Evolutionary conservation across 2,329 filamentous ascomycete genomes (phyloP).

Genomic region (Chlorencoelia australis): DNA sequence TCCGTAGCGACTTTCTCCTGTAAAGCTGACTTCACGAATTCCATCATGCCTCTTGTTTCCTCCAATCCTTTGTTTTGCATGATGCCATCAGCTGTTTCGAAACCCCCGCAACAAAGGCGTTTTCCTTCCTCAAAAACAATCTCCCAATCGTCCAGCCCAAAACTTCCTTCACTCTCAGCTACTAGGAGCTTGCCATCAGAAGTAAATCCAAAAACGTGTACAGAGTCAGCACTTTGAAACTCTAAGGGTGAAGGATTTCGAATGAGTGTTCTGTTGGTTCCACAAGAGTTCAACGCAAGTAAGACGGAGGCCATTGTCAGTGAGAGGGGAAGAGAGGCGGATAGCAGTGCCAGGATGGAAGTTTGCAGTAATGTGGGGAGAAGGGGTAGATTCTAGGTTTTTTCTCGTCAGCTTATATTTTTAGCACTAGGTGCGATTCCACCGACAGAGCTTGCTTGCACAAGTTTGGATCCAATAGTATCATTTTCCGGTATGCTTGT

Average conservation of each 20-base stretch:
- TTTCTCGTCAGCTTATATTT: slow-evolving; percentile 8
- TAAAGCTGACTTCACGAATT: slow-evolving; percentile 52
- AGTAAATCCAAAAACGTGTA: slow-evolving; percentile 81
- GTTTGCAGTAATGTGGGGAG: slow-evolving; percentile 78
- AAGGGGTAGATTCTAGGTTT: slow-evolving; percentile 58
- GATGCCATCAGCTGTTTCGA: slow-evolving; percentile 17
- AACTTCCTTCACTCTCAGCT: slow-evolving; percentile 72
- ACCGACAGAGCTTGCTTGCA: slow-evolving; percentile 48
- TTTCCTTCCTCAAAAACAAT: slow-evolving; percentile 54
- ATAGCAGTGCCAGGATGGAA: slow-evolving; percentile 66
- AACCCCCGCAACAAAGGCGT: slow-evolving; percentile 48
- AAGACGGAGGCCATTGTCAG: slow-evolving; percentile 58
- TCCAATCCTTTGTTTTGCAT: slow-evolving; percentile 31
- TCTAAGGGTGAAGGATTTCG: slow-evolving; percentile 54
- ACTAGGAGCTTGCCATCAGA: slow-evolving; percentile 62
- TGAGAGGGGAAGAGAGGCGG: slow-evolving; percentile 71
- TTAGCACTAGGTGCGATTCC: slow-evolving; percentile 7
- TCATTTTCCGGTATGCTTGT: slow-evolving; percentile 58
- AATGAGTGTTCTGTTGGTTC: slow-evolving; percentile 35
- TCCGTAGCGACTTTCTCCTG: slow-evolving; percentile 44
- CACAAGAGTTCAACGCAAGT: slow-evolving; percentile 44
- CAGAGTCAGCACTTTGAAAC: slow-evolving; percentile 52
- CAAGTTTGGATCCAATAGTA: slow-evolving; percentile 48
- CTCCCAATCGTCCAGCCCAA: slow-evolving; percentile 69
- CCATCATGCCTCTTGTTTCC: slow-evolving; percentile 38